Base-by-base conservation (phyloP, 1,284 basidiomycete species). In the Amylostereum areolatum region DNA sequence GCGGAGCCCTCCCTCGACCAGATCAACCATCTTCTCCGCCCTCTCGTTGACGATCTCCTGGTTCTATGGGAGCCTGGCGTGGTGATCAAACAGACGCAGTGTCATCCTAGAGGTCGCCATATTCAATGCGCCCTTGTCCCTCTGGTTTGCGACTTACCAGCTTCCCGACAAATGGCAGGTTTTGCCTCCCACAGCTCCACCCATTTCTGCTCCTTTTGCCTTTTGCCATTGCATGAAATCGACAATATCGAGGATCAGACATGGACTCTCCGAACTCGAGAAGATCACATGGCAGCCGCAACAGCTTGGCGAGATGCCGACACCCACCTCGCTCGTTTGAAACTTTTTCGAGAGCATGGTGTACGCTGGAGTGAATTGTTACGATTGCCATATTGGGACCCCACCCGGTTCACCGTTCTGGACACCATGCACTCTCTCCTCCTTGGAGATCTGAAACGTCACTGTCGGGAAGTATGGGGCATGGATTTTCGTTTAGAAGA, bases 301-400 rank as follows among this genome's bases (percentile, higher is more conserved):
- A 24, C 49, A 18, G 36, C 28, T 1, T 70, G 67, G 68, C 46
- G 52, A 29, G 52, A 67, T 45, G 63, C 64, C 1, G 5, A 28
- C 4, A 61, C 56, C 1, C 45, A 56, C 30, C 12, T 28, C 28
- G 55, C 55, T 18, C 54, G 57, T n/a, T 46, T 62, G 4, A 34
- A 30, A 6, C 45, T 65, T 8, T 63, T 63, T 42, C 51, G 61
- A 31, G 28, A 51, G 9, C 27, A 63, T 43, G 64, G 68, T 1
- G 52, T 73, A 3, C 59, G 62, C 0, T 73, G 66, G 66, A 65
- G 66, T 2, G 58, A 63, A 39, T 56, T 75, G 1, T 63, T 66
- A 49, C 45, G 53, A 5, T 61, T 74, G 2, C 57, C 58, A 0
- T 74, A 73, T 47, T 73, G 66, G 66, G 62, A 72, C 52, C 70